Evolutionary conservation across 352 stramenopile species (phyloP).

Genomic region (Phytophthora parvispora): DNA sequence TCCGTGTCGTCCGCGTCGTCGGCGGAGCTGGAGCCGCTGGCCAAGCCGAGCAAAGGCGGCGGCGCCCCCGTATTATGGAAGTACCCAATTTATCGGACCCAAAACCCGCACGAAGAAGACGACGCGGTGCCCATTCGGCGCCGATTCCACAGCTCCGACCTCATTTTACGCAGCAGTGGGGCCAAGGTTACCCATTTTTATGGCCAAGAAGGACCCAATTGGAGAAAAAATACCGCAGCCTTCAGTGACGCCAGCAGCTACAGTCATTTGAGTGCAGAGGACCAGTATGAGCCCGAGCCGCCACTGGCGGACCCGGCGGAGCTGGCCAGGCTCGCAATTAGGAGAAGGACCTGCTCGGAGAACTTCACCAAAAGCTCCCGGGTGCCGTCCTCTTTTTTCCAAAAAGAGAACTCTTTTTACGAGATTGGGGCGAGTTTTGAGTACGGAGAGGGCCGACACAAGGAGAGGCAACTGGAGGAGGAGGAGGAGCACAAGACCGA

Average conservation of each 20-base stretch:
- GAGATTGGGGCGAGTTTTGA: slow-evolving; percentile 4
- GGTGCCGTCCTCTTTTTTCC: slow-evolving; percentile 34
- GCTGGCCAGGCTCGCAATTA: slow-evolving; percentile 18
- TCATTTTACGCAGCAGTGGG: slow-evolving; percentile 41
- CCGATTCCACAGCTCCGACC: slow-evolving; percentile 73
- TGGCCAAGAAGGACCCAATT: slow-evolving; percentile 16
- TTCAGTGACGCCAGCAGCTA: slow-evolving; percentile 30
- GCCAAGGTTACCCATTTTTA: slow-evolving; percentile 21
- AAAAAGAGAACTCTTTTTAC: slow-evolving; percentile 16
- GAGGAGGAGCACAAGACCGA: slow-evolving; percentile 40
- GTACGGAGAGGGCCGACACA: slow-evolving; percentile 8
- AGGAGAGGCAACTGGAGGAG: slow-evolving; percentile 8
- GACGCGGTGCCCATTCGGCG: slow-evolving; percentile 40
- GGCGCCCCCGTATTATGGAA: slow-evolving; percentile 3
- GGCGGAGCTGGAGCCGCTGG: too few species aligned
- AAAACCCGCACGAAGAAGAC: slow-evolving; percentile 1
- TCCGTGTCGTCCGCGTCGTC: too few species aligned
- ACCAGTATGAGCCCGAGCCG: slow-evolving; percentile 34
- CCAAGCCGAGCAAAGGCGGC: too few species aligned
- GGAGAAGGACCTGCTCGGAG: slow-evolving; percentile 46
- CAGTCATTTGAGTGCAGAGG: slow-evolving; percentile 12
- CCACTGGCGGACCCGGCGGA: slow-evolving; percentile 26
- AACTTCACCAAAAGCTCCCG: slow-evolving; percentile 46
- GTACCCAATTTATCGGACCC: slow-evolving; percentile 1
- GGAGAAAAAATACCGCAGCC: slow-evolving; percentile 14